A percentile compares a stretch with the other conserved stretches of the same genome.
These are phyloP conservation scores for Emericellopsis atlantica DNA, from an alignment of 2,329 filamentous ascomycete species.

Conservation along the genomic window DNA sequence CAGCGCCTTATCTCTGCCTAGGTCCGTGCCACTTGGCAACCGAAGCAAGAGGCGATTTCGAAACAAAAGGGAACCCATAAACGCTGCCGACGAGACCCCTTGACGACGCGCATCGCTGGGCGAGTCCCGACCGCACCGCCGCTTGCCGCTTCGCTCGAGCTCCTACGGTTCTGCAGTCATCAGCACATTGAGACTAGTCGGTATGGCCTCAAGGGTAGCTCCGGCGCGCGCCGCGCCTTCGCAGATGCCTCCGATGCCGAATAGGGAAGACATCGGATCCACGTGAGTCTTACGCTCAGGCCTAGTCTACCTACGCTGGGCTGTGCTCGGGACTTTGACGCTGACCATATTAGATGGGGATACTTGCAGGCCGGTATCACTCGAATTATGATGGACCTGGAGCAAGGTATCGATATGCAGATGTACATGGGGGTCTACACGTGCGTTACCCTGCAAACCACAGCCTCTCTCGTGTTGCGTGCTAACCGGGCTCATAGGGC, in stretches of 20 bases:
- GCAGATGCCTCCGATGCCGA: constrained; percentile 45
- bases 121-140: too few species aligned
- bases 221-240: constrained; percentile 19
- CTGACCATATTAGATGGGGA: constrained; percentile 52
- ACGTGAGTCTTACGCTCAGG: constrained; percentile 21
- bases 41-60: too few species aligned
- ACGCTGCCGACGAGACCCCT: background rate
- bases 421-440: constrained; percentile 98
- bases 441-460: constrained; percentile 24
- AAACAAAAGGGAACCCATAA: too few species aligned
- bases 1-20: too few species aligned
- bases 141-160: too few species aligned
- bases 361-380: constrained; percentile 83
- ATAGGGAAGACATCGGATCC: constrained; percentile 46
- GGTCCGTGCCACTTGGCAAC: too few species aligned
- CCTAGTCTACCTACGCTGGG: background rate
- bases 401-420: constrained; percentile 86
- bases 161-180: background rate
- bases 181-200: constrained; percentile 1
- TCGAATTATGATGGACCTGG: constrained; percentile 85
- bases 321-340: background rate
- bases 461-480: background rate
- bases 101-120: background rate
- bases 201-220: constrained; percentile 22
- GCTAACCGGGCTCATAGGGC: constrained; percentile 35